These are phyloP conservation scores for Anacardium occidentale DNA, from an alignment of 345 rosid genomes.

Conservation along the genomic window DNA sequence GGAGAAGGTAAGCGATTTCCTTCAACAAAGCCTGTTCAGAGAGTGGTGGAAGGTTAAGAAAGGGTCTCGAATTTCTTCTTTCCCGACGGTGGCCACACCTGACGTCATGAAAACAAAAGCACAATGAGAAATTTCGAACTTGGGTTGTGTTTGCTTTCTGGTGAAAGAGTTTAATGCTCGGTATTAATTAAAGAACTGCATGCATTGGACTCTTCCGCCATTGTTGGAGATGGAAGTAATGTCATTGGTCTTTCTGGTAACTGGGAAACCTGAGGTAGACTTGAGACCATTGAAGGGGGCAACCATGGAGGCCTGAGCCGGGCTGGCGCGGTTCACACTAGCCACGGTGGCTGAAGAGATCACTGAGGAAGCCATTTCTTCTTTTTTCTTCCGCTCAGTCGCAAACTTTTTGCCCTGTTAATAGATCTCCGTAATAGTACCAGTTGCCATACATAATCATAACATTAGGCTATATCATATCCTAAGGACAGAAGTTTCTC, in stretches of 20 bases:
- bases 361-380: constrained; percentile 55
- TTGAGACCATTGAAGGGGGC: constrained; percentile 54
- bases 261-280: constrained; percentile 42
- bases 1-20: constrained; percentile 61
- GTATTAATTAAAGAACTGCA: constrained; percentile 31
- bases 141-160: no score
- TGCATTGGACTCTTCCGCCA: constrained; percentile 50
- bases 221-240: constrained; percentile 48
- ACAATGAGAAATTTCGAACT: neutral
- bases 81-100: constrained; percentile 53
- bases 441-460: constrained; percentile 37
- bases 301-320: constrained; percentile 49
- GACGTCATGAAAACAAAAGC: neutral
- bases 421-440: neutral
- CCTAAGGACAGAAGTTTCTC: constrained; percentile 26
- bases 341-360: constrained; percentile 49
- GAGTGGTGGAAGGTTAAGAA: constrained; percentile 44
- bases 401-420: neutral
- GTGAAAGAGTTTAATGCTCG: no score
- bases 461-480: constrained; percentile 19
- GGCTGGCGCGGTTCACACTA: constrained; percentile 40
- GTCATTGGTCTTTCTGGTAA: constrained; percentile 40
- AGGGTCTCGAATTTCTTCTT: constrained; percentile 52
- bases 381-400: constrained; percentile 11
- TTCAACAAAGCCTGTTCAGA: constrained; percentile 13